Evolutionary conservation across 306 rosid species (phyloP).

Genomic region (Prosopis cineraria): DNA sequence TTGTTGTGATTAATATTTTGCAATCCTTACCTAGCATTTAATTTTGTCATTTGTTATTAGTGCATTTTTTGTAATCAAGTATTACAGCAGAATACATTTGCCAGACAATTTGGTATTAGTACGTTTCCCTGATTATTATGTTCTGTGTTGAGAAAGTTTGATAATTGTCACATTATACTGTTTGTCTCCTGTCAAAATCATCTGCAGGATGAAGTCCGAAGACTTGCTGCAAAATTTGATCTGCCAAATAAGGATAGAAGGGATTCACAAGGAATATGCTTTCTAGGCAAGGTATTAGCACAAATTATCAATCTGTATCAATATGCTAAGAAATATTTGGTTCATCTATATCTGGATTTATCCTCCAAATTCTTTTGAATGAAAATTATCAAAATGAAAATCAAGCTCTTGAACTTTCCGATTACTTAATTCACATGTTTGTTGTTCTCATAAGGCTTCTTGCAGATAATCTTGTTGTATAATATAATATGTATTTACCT

Average conservation of each 20-base stretch:
- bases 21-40: slow-evolving; percentile 19
- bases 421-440: not conserved
- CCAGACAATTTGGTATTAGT: not conserved
- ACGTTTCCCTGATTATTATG: not conserved
- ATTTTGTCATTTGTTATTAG: not conserved
- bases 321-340: slow-evolving; percentile 21
- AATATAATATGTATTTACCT: not conserved
- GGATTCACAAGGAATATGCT: slow-evolving; percentile 99
- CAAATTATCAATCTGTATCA: slow-evolving; percentile 1
- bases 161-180: not conserved
- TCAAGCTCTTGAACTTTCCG: not conserved
- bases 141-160: not conserved
- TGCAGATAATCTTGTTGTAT: slow-evolving; percentile 22
- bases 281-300: slow-evolving; percentile 82
- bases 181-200: slow-evolving; percentile 22
- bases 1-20: slow-evolving; percentile 38
- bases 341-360: slow-evolving; percentile 3
- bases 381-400: slow-evolving; percentile 4
- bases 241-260: slow-evolving; percentile 88
- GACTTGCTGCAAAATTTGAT: slow-evolving; percentile 78
- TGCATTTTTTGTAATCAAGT: slow-evolving; percentile 2
- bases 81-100: slow-evolving; percentile 12
- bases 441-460: slow-evolving; percentile 26
- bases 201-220: slow-evolving; percentile 86
- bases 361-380: not conserved